phyloP scores from a whole-genome alignment of 495 filamentous ascomycete genomes.

The Xylaria grammica region DNA sequence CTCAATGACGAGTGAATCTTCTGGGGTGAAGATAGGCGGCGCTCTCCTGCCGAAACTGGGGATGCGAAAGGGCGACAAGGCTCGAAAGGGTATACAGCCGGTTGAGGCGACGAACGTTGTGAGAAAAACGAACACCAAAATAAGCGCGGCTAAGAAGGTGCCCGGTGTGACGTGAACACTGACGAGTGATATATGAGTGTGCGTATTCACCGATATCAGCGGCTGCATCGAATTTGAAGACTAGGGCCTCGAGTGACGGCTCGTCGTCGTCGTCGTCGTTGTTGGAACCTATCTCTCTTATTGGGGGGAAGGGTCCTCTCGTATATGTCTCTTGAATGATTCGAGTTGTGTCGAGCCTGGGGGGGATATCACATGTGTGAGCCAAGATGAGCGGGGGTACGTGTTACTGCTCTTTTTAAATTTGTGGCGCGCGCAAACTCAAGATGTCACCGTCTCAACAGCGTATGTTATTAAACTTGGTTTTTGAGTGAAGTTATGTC shows the following conservation, averaged over 20 bases:
- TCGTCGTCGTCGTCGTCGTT: slow-evolving; percentile 1
- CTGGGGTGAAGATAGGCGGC: slow-evolving; percentile 13
- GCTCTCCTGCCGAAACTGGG: slow-evolving; percentile 27
- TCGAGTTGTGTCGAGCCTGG: background rate
- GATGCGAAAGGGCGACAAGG: slow-evolving; percentile 28
- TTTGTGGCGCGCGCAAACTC: slow-evolving; percentile 4
- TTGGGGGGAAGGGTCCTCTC: background rate
- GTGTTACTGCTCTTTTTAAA: slow-evolving; percentile 2
- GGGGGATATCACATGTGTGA: slow-evolving; percentile 5
- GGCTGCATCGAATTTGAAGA: slow-evolving; percentile 46
- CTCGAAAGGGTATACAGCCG: slow-evolving; percentile 35
- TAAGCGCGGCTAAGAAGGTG: slow-evolving; percentile 55
- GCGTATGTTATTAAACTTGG: slow-evolving; percentile 6
- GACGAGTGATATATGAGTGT: slow-evolving; percentile 55
- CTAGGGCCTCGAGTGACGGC: slow-evolving; percentile 7
- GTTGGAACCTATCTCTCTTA: slow-evolving; percentile 3
- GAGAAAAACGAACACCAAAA: slow-evolving; percentile 55
- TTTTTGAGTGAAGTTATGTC: slow-evolving; percentile 3
- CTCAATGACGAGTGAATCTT: slow-evolving; percentile 26
- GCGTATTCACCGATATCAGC: slow-evolving; percentile 58
- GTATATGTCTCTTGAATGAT: background rate
- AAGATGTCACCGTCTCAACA: background rate
- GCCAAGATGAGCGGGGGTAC: background rate
- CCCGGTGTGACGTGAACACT: slow-evolving; percentile 59
- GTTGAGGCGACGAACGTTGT: slow-evolving; percentile 52